A percentile compares a stretch with the other conserved stretches of the same genome.
phyloP scores from a whole-genome alignment of 257 asterid genomes.

The Datura wrightii region DNA sequence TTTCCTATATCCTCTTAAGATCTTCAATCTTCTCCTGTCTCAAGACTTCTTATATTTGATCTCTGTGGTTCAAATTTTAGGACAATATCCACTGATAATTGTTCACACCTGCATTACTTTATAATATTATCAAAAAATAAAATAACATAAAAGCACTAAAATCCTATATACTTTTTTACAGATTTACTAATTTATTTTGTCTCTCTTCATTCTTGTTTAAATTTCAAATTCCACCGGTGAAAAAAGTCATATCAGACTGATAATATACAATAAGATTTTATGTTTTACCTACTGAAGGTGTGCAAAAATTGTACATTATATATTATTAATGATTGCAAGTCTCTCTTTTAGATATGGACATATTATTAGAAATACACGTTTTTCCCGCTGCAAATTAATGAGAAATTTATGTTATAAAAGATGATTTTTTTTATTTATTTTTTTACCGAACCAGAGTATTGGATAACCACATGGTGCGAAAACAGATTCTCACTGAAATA shows the following conservation, averaged over 20 bases:
- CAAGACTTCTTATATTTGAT: not conserved
- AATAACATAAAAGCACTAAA: not conserved
- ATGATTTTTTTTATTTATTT: too few relatives aligned
- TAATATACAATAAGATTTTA: not conserved
- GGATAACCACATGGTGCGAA: too few relatives aligned
- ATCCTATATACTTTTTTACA: not conserved
- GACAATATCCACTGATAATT: not conserved
- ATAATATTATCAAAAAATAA: not conserved
- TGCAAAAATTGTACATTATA: not conserved
- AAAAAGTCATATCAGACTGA: not conserved
- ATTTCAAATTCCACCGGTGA: not conserved
- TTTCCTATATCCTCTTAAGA: constrained; percentile 38
- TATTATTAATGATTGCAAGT: not conserved
- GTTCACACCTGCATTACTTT: not conserved
- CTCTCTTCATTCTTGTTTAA: not conserved
- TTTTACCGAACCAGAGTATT: too few relatives aligned
- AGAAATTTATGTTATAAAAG: too few relatives aligned
- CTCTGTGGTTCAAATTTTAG: constrained; percentile 31
- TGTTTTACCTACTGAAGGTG: not conserved
- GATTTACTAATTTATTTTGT: not conserved
- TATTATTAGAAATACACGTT: not conserved
- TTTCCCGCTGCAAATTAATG: too few relatives aligned
- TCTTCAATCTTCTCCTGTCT: constrained; percentile 42
- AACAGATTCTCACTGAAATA: too few relatives aligned
- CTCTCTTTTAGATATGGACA: not conserved